Conservation (phyloP, 768 basidiomycete genomes). For the Coprinopsis marcescibilis region DNA sequence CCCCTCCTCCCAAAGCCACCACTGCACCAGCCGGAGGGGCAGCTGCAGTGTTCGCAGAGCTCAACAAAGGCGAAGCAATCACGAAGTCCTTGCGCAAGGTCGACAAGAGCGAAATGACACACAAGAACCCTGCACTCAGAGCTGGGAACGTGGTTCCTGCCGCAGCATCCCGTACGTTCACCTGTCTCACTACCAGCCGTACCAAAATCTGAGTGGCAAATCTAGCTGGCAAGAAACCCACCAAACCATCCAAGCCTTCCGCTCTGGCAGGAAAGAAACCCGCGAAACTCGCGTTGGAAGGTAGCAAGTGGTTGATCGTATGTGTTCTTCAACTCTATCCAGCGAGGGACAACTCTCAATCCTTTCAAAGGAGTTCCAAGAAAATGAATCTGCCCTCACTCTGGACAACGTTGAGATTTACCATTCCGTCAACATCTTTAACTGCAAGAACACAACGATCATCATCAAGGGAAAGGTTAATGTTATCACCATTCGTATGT, state of each 20-base stretch:
- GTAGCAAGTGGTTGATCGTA: slow-evolving; percentile 92
- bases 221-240: slow-evolving; percentile 54
- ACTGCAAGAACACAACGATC: slow-evolving; percentile 82
- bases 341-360: neutral
- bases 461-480: slow-evolving; percentile 92
- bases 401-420: slow-evolving; percentile 73
- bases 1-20: slow-evolving; percentile 48
- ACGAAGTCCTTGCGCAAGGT: slow-evolving; percentile 92
- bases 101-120: slow-evolving; percentile 95
- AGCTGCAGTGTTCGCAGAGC: slow-evolving; percentile 81
- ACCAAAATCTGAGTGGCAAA: neutral
- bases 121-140: slow-evolving; percentile 91
- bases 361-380: slow-evolving; percentile 76
- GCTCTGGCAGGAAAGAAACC: slow-evolving; percentile 87
- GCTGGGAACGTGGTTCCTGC: slow-evolving; percentile 49
- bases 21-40: slow-evolving; percentile 48
- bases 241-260: slow-evolving; percentile 80
- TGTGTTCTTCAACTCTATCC: slow-evolving; percentile 18
- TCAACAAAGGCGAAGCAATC: slow-evolving; percentile 86
- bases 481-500: slow-evolving; percentile 81
- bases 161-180: slow-evolving; percentile 24
- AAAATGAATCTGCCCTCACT: slow-evolving; percentile 66
- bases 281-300: slow-evolving; percentile 81
- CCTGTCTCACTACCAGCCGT: neutral
- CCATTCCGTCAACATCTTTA: slow-evolving; percentile 85